Evolutionary conservation across 352 stramenopile species (phyloP).

Genomic region (Phytophthora podocarpi): DNA sequence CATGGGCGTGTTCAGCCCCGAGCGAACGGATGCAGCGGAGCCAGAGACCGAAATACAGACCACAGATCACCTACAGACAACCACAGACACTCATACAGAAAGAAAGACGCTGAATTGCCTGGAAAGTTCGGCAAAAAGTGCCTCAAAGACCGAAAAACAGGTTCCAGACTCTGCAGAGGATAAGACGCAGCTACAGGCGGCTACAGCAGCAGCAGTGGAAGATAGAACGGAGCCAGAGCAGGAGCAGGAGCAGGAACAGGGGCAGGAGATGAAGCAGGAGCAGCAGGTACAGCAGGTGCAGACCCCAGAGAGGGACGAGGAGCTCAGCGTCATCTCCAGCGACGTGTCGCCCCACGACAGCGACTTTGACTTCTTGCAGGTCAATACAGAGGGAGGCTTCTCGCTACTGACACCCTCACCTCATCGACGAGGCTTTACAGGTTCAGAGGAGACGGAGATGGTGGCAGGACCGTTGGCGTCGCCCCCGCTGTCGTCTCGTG

Average conservation of each 20-base stretch:
- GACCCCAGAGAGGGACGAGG: constrained; percentile 37
- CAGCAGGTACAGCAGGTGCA: constrained; percentile 15
- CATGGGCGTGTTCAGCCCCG: constrained; percentile 20
- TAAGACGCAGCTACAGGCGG: constrained; percentile 1
- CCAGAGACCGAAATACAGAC: not conserved
- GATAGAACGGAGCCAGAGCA: constrained; percentile 15
- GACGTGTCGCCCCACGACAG: constrained; percentile 49
- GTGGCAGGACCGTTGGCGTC: constrained; percentile 19
- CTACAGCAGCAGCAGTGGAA: not conserved
- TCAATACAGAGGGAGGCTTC: constrained; percentile 31
- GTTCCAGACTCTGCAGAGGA: not conserved
- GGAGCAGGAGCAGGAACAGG: constrained; percentile 17
- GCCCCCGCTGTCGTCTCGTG: constrained; percentile 29
- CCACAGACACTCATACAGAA: not conserved
- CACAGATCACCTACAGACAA: not conserved
- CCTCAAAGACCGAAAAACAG: constrained; percentile 1
- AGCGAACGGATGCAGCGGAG: not conserved
- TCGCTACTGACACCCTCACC: constrained; percentile 64
- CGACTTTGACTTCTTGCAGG: constrained; percentile 62
- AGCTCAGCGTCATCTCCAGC: constrained; percentile 57
- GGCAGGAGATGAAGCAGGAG: constrained; percentile 20
- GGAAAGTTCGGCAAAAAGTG: not conserved
- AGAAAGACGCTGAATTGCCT: not conserved
- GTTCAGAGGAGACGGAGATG: constrained; percentile 1
- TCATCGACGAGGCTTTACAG: constrained; percentile 17